phyloP scores from a whole-genome alignment of 2,329 filamentous ascomycete species.

The Mycosphaerelloides madeirae region DNA sequence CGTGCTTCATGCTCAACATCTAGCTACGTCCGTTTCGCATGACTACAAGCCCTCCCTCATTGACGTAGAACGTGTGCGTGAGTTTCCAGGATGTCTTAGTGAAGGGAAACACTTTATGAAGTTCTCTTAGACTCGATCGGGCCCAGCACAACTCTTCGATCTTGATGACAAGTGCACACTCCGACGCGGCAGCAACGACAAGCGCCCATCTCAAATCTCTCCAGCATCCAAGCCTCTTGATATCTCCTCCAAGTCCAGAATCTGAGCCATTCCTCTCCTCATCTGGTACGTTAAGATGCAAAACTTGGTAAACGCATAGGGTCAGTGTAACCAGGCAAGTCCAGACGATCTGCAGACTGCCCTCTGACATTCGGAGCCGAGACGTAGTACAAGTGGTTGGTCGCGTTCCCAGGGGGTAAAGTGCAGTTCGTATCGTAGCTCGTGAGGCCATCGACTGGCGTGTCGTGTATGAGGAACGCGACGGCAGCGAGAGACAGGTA shows the following conservation, averaged over 20 bases:
- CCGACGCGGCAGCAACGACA: conserved; percentile 3
- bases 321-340: conserved; percentile 34
- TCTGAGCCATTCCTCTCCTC: neutral
- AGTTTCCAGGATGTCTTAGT: conserved; percentile 21
- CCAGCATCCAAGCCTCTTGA: neutral
- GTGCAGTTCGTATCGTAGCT: conserved; percentile 3
- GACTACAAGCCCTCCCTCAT: conserved; percentile 29
- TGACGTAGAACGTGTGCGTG: conserved; percentile 29
- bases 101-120: neutral
- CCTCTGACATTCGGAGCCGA: conserved; percentile 22
- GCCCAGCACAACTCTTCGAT: conserved; percentile 3
- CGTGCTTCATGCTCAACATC: neutral
- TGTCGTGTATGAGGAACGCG: too few species aligned
- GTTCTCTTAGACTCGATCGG: neutral
- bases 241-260: neutral
- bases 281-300: conserved; percentile 36
- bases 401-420: neutral
- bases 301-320: conserved; percentile 35
- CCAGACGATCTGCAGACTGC: conserved; percentile 32
- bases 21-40: neutral
- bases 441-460: neutral
- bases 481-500: too few species aligned
- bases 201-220: conserved; percentile 2
- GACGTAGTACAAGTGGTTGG: conserved; percentile 2
- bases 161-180: neutral